Evolutionary conservation across 2,329 filamentous ascomycete species (phyloP).

Genomic region (Periconia digitata): DNA sequence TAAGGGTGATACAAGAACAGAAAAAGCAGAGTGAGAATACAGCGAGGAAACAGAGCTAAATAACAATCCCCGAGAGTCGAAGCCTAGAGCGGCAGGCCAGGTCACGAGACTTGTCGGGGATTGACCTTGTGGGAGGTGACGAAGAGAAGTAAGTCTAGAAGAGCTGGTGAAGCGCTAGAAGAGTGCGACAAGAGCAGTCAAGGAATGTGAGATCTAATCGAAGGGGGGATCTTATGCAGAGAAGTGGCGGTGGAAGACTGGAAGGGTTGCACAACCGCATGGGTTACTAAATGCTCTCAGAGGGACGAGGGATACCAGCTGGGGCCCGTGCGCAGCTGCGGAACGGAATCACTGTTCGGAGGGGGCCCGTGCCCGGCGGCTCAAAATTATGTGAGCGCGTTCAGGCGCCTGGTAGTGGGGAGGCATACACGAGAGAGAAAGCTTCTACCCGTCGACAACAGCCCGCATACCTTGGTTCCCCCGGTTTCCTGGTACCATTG

Average conservation of each 20-base stretch:
- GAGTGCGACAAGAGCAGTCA: constrained; percentile 13
- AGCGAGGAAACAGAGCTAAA: neutral
- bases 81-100: neutral
- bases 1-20: neutral
- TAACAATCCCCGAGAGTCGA: constrained; percentile 13
- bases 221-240: constrained; percentile 4
- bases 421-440: constrained; percentile 13
- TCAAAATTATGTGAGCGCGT: constrained; percentile 34
- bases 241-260: constrained; percentile 10
- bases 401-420: constrained; percentile 23
- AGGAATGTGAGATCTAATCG: constrained; percentile 13
- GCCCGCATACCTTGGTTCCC: neutral
- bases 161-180: constrained; percentile 3
- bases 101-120: constrained; percentile 7
- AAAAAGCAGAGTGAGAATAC: constrained; percentile 1
- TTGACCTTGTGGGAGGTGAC: constrained; percentile 4
- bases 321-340: neutral
- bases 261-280: constrained; percentile 27
- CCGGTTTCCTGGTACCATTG: neutral
- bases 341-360: constrained; percentile 16
- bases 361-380: constrained; percentile 10
- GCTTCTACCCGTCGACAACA: neutral
- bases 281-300: constrained; percentile 21
- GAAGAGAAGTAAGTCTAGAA: constrained; percentile 6
- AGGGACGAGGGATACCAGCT: constrained; percentile 1